phyloP scores from a whole-genome alignment of 371 early-diverging fungal genomes.

The Capniomyces stellatus region DNA sequence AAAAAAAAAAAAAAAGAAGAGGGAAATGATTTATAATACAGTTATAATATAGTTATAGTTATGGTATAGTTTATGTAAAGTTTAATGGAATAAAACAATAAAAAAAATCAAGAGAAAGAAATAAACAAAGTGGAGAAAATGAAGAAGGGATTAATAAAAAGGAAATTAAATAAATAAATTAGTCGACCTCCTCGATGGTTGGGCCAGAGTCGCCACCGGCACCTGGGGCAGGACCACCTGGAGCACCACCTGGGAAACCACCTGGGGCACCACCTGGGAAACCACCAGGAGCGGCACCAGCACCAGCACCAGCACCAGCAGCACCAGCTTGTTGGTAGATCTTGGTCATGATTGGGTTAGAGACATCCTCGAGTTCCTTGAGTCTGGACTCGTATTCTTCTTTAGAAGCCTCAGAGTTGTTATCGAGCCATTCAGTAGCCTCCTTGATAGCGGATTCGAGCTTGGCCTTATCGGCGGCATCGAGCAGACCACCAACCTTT shows the following conservation, averaged over 20 bases:
- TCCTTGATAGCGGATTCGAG: constrained; percentile 63
- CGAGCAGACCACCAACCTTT: constrained; percentile 64
- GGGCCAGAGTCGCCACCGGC: constrained; percentile 35
- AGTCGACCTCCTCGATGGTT: constrained; percentile 68
- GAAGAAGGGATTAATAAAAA: no score
- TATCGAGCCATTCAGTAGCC: constrained; percentile 74
- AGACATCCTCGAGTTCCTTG: constrained; percentile 84
- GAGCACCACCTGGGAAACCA: constrained; percentile 27
- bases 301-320: constrained; percentile 33
- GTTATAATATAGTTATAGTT: no score
- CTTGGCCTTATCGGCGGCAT: constrained; percentile 69
- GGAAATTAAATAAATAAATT: constrained; percentile 16
- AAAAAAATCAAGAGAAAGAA: no score
- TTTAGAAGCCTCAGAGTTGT: constrained; percentile 75
- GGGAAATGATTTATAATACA: no score
- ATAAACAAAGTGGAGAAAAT: no score
- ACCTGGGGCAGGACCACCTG: constrained; percentile 13
- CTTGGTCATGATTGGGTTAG: constrained; percentile 92
- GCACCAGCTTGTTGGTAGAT: constrained; percentile 62
- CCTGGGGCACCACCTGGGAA: constrained; percentile 40
- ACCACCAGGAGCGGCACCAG: constrained; percentile 35
- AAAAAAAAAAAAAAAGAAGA: no score
- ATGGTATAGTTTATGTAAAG: no score
- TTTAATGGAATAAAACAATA: no score
- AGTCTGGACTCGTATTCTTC: constrained; percentile 84